phyloP scores from a whole-genome alignment of 148 eudicot species.

The Rhododendron simsii region DNA sequence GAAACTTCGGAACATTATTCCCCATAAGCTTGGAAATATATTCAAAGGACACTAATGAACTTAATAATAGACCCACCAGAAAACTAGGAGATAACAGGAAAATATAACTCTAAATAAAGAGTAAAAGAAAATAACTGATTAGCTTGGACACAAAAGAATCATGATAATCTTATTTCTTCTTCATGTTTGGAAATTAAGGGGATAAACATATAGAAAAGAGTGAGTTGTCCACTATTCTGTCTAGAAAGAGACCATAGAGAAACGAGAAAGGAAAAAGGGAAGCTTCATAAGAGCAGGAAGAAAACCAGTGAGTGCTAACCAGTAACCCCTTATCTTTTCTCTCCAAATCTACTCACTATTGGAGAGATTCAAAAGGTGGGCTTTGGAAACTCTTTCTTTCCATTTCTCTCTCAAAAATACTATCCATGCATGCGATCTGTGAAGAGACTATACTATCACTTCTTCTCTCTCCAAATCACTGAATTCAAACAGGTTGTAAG shows the following conservation, averaged over 20 bases:
- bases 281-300: neutral
- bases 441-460: neutral
- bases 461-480: neutral
- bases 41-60: neutral
- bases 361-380: neutral
- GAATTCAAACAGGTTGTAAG: neutral
- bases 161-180: neutral
- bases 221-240: neutral
- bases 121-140: neutral
- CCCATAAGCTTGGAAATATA: neutral
- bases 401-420: neutral
- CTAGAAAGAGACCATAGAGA: neutral
- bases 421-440: neutral
- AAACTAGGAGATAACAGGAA: neutral
- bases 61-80: neutral
- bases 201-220: neutral
- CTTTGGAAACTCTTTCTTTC: neutral
- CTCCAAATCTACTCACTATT: neutral
- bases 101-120: neutral
- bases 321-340: neutral
- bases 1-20: neutral
- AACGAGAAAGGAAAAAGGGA: neutral
- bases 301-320: neutral
- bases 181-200: neutral
- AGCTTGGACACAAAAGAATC: neutral